These are phyloP conservation scores for Epichloe scottii DNA, from an alignment of 2,329 filamentous ascomycete species.

Conservation along the genomic window DNA sequence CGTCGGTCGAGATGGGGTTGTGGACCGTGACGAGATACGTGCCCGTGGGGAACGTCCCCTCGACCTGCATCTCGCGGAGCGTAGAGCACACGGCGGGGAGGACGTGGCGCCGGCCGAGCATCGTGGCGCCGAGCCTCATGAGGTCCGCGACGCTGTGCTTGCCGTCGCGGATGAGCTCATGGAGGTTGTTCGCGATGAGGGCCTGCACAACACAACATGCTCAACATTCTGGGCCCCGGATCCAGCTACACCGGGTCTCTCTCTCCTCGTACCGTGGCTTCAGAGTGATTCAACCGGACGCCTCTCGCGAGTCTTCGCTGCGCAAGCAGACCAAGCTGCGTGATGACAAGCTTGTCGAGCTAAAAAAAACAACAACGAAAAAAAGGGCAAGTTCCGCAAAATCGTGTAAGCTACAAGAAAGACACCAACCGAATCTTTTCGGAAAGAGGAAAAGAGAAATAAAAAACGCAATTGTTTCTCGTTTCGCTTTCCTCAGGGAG, in stretches of 20 bases:
- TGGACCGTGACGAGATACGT: constrained; percentile 94
- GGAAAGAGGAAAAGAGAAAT: no score
- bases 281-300: constrained; percentile 77
- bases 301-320: constrained; percentile 81
- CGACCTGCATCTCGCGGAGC: constrained; percentile 77
- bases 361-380: constrained; percentile 26
- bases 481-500: no score
- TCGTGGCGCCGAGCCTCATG: constrained; percentile 80
- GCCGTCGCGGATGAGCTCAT: constrained; percentile 96
- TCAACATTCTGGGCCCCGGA: neutral
- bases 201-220: constrained; percentile 32
- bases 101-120: constrained; percentile 89
- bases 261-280: constrained; percentile 54
- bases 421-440: no score
- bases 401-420: no score
- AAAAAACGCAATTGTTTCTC: no score
- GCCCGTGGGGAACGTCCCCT: constrained; percentile 82
- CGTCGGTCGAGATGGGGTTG: constrained; percentile 72
- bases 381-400: no score
- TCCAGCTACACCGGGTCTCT: neutral
- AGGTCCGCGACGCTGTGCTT: constrained; percentile 83
- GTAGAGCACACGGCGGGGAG: constrained; percentile 68
- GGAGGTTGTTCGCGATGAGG: constrained; percentile 76
- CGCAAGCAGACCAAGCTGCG: constrained; percentile 75
- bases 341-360: constrained; percentile 93